These are phyloP conservation scores for Ceratobasidium sp. DNA, from an alignment of 1,284 basidiomycete species.

Conservation along the genomic window DNA sequence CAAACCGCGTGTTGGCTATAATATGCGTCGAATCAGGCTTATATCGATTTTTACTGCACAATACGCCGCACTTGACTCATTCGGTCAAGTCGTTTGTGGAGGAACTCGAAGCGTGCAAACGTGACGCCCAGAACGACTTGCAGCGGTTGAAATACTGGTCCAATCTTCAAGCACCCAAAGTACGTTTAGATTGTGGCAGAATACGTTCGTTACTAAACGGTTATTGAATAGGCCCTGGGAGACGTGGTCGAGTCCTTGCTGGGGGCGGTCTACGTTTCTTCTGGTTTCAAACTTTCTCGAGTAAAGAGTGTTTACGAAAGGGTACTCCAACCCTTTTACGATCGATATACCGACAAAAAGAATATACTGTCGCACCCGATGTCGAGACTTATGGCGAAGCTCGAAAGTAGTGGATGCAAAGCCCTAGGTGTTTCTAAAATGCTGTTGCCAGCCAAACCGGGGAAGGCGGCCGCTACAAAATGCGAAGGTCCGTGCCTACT, in stretches of 20 bases:
- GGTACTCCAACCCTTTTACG: constrained; percentile 45
- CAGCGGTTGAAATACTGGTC: constrained; percentile 72
- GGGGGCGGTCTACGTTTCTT: constrained; percentile 79
- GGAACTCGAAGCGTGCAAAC: constrained; percentile 61
- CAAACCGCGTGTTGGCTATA: constrained; percentile 76
- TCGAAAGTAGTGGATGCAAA: constrained; percentile 25
- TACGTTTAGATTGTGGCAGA: constrained; percentile 48
- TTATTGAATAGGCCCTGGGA: constrained; percentile 66
- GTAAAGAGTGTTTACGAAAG: constrained; percentile 67
- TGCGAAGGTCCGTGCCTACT: constrained; percentile 23
- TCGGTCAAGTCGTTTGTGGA: constrained; percentile 66
- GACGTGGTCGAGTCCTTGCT: constrained; percentile 81
- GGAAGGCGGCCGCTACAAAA: background rate
- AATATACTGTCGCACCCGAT: constrained; percentile 33
- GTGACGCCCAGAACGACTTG: constrained; percentile 62
- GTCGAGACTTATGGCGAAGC: constrained; percentile 14
- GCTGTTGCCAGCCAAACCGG: background rate
- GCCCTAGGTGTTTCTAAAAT: constrained; percentile 1
- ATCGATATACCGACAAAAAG: constrained; percentile 40
- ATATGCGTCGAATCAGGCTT: constrained; percentile 74
- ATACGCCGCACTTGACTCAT: constrained; percentile 62
- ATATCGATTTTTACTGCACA: constrained; percentile 68
- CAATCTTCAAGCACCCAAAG: constrained; percentile 79
- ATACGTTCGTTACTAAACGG: background rate
- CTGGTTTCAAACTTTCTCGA: constrained; percentile 69